Evolutionary conservation across 2,329 filamentous ascomycete species (phyloP), one percentile per base, ranked within the genome.

Genomic region (Hypoxylon sp.): DNA sequence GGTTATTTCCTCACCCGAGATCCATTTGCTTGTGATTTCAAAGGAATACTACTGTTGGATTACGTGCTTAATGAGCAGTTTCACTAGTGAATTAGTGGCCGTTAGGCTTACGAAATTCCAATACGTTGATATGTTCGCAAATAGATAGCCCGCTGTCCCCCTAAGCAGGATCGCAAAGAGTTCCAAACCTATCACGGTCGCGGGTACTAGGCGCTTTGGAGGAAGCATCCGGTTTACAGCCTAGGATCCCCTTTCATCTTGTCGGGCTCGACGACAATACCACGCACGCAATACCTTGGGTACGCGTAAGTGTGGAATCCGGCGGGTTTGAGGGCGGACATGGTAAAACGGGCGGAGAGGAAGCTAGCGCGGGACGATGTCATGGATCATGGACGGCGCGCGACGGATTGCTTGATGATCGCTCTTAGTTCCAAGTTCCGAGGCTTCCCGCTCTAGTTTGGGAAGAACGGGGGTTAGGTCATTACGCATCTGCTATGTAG

Each of bases 291-390:
- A n/a, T n/a, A 26, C 24, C n/a, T n/a, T 26, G 24, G 26, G 52
- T 45, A 33, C 32, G 38, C 52, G 33, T 57, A 38, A 9, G 2
- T 42, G 36, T 45, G 20, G 20, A 16, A 26, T 12, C 44, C 54
- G 42, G 45, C 26, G 38, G 20, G 33, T 12, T 45, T 44, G 32
- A n/a, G 30, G 52, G 58, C 59, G 59, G 54, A 51, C 53, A 55
- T 51, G 54, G 45, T 33, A 49, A 53, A 44, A 32, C 12, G 30
- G 52, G 58, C 48, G 33, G 52, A 46, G 45, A 60, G 45, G 46
- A 30, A 48, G 46, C 48, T 66, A 66, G 59, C 40, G 64, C 49
- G 50, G 63, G n/a, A 55, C 59, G 51, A 55, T 56, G 14, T 18
- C 26, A 50, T 33, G 26, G 33, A 58, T 18, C 26, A 50, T 33